Conservation (phyloP, 345 rosid genomes). For the Viola odorata region DNA sequence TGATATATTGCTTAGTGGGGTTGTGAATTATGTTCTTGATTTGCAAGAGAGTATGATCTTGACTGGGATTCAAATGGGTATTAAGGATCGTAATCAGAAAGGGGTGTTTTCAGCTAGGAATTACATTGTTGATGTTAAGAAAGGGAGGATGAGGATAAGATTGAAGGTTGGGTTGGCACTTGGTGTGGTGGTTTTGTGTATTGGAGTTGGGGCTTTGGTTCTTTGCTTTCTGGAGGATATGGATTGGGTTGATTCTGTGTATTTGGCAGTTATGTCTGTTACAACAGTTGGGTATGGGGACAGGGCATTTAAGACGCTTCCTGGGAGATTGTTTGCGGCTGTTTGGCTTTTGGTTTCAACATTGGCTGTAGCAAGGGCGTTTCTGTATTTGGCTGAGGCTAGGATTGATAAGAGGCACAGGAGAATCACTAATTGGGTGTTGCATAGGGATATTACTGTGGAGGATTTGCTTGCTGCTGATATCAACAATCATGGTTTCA, state of each 20-base stretch:
- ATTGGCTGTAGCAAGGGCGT: slow-evolving; percentile 47
- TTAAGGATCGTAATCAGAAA: background rate
- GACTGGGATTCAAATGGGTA: slow-evolving; percentile 23
- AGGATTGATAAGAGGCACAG: slow-evolving; percentile 43
- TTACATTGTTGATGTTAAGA: slow-evolving; percentile 35
- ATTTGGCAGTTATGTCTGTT: slow-evolving; percentile 54
- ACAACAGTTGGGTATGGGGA: slow-evolving; percentile 63
- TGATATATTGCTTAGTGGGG: slow-evolving; percentile 37
- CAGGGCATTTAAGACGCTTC: slow-evolving; percentile 33
- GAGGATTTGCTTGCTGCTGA: slow-evolving; percentile 41
- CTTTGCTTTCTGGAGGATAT: slow-evolving; percentile 32
- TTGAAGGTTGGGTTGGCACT: slow-evolving; percentile 46
- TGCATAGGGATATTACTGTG: slow-evolving; percentile 36
- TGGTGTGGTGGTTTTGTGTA: slow-evolving; percentile 36
- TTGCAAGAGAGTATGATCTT: slow-evolving; percentile 45
- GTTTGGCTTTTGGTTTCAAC: slow-evolving; percentile 47
- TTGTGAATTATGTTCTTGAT: slow-evolving; percentile 40
- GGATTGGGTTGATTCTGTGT: slow-evolving; percentile 43
- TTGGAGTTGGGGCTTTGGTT: slow-evolving; percentile 32
- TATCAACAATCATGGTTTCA: slow-evolving; percentile 30
- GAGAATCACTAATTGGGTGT: slow-evolving; percentile 38
- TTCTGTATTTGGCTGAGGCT: slow-evolving; percentile 42
- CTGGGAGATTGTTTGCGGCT: slow-evolving; percentile 46
- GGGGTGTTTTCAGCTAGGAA: slow-evolving; percentile 14
- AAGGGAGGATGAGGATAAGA: slow-evolving; percentile 45